Percentiles rank a stretch among this genome's conserved stretches.
Evolutionary conservation across 177 flowering plant species (phyloP).

Genomic region (Vitis hybrid): DNA sequence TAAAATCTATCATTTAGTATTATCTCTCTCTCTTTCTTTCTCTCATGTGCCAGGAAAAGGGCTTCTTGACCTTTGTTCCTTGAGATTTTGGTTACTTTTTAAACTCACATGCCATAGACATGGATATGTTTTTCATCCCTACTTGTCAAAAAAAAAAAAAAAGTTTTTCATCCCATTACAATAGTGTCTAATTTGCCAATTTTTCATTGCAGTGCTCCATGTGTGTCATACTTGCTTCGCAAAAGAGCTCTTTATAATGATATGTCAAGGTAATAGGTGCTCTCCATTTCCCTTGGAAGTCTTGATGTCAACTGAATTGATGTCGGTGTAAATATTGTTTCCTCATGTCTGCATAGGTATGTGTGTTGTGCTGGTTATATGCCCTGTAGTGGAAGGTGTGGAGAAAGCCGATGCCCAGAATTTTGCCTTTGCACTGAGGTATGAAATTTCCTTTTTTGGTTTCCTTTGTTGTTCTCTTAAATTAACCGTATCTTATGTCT

Average conservation of each 20-base stretch:
- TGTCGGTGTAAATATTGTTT: slow-evolving; percentile 1
- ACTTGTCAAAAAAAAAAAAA: not conserved
- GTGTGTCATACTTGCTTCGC: slow-evolving; percentile 94
- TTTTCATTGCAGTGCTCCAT: slow-evolving; percentile 72
- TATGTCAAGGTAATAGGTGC: slow-evolving; percentile 76
- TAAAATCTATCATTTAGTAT: no score
- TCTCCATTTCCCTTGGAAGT: not conserved
- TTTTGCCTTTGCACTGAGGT: slow-evolving; percentile 96
- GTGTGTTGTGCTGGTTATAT: slow-evolving; percentile 93
- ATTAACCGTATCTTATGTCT: no score
- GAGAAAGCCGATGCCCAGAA: slow-evolving; percentile 92
- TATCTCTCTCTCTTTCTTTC: not conserved
- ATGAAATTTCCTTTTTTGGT: slow-evolving; percentile 4
- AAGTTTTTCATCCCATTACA: no score
- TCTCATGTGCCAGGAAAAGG: not conserved
- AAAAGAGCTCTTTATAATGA: slow-evolving; percentile 95
- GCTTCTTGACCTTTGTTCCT: no score
- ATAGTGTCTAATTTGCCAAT: not conserved
- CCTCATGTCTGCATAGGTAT: slow-evolving; percentile 45
- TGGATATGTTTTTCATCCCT: not conserved
- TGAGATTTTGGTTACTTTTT: no score
- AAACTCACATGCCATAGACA: no score
- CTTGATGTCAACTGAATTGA: not conserved
- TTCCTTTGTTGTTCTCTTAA: not conserved
- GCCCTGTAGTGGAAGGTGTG: slow-evolving; percentile 99